Evolutionary conservation across 2,329 filamentous ascomycete genomes (phyloP), one percentile per base, ranked within the genome.

Genomic region (Aspergillus tanneri): DNA sequence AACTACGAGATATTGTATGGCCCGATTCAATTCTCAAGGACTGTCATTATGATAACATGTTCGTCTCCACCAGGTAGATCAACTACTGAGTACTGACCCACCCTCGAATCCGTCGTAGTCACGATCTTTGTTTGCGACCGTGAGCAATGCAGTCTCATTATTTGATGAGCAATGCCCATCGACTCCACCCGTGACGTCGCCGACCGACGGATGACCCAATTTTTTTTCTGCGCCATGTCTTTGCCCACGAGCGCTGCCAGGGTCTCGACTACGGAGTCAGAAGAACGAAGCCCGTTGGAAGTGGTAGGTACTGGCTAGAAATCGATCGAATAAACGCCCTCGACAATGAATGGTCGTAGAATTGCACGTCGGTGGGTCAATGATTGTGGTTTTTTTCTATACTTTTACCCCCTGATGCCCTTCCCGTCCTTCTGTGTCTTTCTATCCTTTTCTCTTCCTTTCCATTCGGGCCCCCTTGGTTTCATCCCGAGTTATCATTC

Each of bases 131-230:
- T 34, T 14, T 34, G 30, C 30, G 30, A 34, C 23, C 24, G 14
- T 14, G 38, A 4, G n/a, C 22, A 21, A 24, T 27, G 38, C 38
- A 14, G 16, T 9, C 8, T 19, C 16, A 12, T 41, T 4, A 37
- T 24, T 36, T 16, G 19, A 24, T 35, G 22, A 18, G 9, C 8
- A 16, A 5, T 9, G 21, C 43, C 18, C 21, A 14, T 19, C 11
- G 24, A n/a, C 34, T 39, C 43, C 43, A 39, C 43, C 18, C 9
- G 11, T 46, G 43, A 46, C 43, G 43, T 46, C 43, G 43, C 23
- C 43, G 18, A 28, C 35, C 43, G 40, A 5, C 34, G 34, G 35
- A 14, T 22, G 43, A 38, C 43, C 43, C 43, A 38, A 18, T 46
- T 46, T 44, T 46, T 32, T 22, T 23, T 27, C 35, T 21, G 25